Evolutionary conservation across 352 stramenopile species (phyloP), one percentile per base, ranked within the genome.

Genomic region (Phytophthora colocasiae): DNA sequence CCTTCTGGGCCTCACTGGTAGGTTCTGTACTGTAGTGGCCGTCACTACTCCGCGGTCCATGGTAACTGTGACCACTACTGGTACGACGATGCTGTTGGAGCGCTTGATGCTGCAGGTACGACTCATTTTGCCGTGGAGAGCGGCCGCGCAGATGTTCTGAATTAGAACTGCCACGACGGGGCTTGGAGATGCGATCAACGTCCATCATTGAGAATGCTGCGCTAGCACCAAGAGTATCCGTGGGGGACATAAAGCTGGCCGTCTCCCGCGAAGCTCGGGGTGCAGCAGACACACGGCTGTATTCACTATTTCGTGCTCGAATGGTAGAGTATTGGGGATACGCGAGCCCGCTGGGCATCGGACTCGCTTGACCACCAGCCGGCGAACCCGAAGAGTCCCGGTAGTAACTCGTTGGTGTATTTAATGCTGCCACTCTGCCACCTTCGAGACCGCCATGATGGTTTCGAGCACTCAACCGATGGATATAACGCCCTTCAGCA

Each of bases 191-290:
- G 12, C 83, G 77, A 38, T 92, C 83, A 24, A 89, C 80, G 53
- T 87, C 79, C 57, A 87, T 69, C 78, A 90, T 89, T 1, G 80
- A 90, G 50, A 91, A 89, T 3, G 69, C 69, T n/a, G 78, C 68
- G 43, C 61, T 65, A 6, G 61, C 44, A 26, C 63, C 54, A 10
- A 63, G 49, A 40, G 60, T 61, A 36, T 73, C 59, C 1, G 56
- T 57, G 9, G 55, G 26, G 41, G 63, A 73, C 36, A 68, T 71
- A 22, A 73, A 77, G 36, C 56, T 71, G n/a, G 63, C 60, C 19
- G 52, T 63, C 44, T 76, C 68, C 26, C 73, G 73, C 4, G 63
- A 51, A 39, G 63, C 43, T 43, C 71, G 70, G 15, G 62, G 39
- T 6, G 29, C 47, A 39, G 34, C 15, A 38, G 49, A 51, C 4